Evolutionary conservation across 192 early-diverging fungal genomes (phyloP), one percentile per base, ranked within the genome.

Genomic region (Dispira simplex): DNA sequence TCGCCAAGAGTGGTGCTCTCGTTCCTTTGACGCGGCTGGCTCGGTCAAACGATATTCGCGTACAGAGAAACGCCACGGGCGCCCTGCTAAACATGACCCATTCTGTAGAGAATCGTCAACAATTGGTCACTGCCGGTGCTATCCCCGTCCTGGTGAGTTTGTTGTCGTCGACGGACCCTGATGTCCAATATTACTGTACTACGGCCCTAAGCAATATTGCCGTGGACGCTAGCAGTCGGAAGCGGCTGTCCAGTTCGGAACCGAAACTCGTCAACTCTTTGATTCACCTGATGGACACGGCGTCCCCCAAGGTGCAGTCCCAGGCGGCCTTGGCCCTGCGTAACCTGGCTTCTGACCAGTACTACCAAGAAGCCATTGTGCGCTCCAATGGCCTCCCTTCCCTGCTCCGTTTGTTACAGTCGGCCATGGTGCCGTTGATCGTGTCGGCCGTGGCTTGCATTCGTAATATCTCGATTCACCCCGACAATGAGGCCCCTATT

Each of bases 21-120:
- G 77, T 84, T 25, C 79, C 85, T 44, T 67, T 94, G 65, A 84
- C 82, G 23, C 72, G 83, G 46, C 73, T 92, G 54, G 90, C 90
- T 12, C 75, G 77, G 46, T 90, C 90, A 18, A 81, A 82, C 39
- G 91, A 94, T 56, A 77, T 89, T 68, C 76, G 91, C 6, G 90
- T 94, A 11, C 88, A 90, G 74, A 77, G 92, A 46, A 94, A 94
- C 66, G 91, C 92, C 0, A 88, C 90, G 11, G 92, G 92, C 21
- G 92, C 92, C 26, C 72, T 94, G 56, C 75, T 94, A 55, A 94
- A 94, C 72, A 90, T 94, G 89, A 94, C 92, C 20, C 90, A 94
- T 71, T 84, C 88, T 14, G 81, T 82, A 27, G 88, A 90, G 67
- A 90, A 89, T 67, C 81, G 90, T 46, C 81, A 86, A 67, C 83